A percentile compares a stretch with the other conserved stretches of the same genome.
Evolutionary conservation across 1,284 basidiomycete genomes (phyloP).

Genomic region (Mycena citricolor): DNA sequence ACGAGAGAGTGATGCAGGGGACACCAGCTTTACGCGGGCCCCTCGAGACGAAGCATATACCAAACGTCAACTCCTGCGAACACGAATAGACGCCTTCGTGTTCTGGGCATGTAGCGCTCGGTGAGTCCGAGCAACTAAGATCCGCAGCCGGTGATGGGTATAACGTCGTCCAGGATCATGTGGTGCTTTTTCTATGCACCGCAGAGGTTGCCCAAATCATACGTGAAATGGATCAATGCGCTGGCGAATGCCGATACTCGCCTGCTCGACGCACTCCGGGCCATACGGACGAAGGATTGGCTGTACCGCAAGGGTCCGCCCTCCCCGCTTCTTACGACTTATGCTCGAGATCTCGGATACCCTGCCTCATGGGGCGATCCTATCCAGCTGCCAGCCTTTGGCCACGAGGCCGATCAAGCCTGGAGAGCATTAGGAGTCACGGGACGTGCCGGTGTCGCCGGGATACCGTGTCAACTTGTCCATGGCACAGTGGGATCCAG

Average conservation of each 20-base stretch:
- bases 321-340: conserved; percentile 41
- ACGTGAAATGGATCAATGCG: conserved; percentile 74
- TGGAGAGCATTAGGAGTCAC: conserved; percentile 59
- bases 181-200: conserved; percentile 82
- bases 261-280: conserved; percentile 52
- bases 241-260: conserved; percentile 67
- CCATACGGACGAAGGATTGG: conserved; percentile 54
- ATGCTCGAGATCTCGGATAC: conserved; percentile 56
- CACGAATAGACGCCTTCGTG: conserved; percentile 60
- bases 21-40: neutral
- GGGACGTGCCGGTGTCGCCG: conserved; percentile 54
- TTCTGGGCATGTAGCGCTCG: conserved; percentile 77
- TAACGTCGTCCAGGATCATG: conserved; percentile 59
- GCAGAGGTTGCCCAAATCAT: conserved; percentile 70
- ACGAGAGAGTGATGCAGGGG: conserved; percentile 18
- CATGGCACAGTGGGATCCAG: conserved; percentile 52
- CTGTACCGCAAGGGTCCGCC: conserved; percentile 51
- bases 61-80: conserved; percentile 36
- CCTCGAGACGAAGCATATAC: conserved; percentile 20
- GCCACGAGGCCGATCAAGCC: conserved; percentile 48
- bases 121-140: conserved; percentile 45
- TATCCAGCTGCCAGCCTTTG: conserved; percentile 54
- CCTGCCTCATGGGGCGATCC: conserved; percentile 65
- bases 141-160: conserved; percentile 3
- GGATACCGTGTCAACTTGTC: conserved; percentile 67